Percentiles rank a stretch among this genome's conserved stretches.
These are phyloP conservation scores for Naganishia vaughanmartiniae DNA, from an alignment of 768 basidiomycete genomes.

Conservation along the genomic window DNA sequence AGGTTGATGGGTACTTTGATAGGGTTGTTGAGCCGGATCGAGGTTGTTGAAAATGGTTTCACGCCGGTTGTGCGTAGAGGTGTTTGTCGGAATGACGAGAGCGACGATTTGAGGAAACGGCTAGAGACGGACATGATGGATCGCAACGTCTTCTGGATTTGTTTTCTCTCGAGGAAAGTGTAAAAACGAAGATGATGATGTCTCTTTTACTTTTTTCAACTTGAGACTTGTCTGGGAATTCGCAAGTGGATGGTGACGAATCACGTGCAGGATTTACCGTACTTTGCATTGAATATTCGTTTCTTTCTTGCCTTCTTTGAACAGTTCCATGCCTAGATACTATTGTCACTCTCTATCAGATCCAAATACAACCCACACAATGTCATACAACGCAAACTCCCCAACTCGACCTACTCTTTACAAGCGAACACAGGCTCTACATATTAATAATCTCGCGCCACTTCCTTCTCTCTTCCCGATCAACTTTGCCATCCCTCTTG, in stretches of 20 bases:
- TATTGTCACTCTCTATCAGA: too few species aligned
- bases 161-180: background rate
- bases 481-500: constrained; percentile 27
- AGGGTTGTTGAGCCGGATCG: constrained; percentile 2
- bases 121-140: background rate
- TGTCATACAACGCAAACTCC: background rate
- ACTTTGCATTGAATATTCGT: background rate
- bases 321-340: too few species aligned
- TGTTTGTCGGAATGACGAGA: background rate
- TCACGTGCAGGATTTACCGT: constrained; percentile 1
- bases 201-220: background rate
- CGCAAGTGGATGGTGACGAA: background rate
- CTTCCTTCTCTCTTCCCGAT: constrained; percentile 25
- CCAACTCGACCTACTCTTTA: too few species aligned
- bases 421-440: background rate
- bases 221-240: background rate
- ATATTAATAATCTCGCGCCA: constrained; percentile 26
- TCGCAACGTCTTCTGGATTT: background rate
- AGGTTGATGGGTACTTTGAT: constrained; percentile 68
- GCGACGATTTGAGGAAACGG: background rate
- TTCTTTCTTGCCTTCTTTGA: too few species aligned
- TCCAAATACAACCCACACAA: background rate
- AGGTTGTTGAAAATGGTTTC: constrained; percentile 11
- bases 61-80: background rate
- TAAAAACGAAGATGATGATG: background rate